A percentile compares a stretch with the other conserved stretches of the same genome.
Evolutionary conservation across 331 rosid genomes (phyloP).

Genomic region (Telfairia occidentalis): DNA sequence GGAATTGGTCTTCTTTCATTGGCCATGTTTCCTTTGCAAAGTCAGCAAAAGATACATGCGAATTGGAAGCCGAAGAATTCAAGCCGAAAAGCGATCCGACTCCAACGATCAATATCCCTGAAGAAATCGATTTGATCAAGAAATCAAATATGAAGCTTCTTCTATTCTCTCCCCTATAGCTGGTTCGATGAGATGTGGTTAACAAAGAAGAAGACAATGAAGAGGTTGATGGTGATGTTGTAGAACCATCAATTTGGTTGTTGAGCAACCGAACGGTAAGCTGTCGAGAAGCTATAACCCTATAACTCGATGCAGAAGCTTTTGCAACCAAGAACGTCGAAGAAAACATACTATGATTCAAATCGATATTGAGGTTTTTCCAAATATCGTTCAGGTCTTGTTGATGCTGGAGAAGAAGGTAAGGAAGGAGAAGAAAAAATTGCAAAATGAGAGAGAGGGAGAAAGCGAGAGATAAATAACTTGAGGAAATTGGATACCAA

Average conservation of each 20-base stretch:
- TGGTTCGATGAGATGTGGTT: slow-evolving; percentile 9
- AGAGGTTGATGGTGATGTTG: background rate
- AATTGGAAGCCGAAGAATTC: slow-evolving; percentile 14
- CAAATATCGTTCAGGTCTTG: background rate
- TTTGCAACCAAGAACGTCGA: slow-evolving; percentile 18
- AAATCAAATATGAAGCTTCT: slow-evolving; percentile 14
- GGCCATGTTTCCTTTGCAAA: slow-evolving; percentile 13
- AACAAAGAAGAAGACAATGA: slow-evolving; percentile 13
- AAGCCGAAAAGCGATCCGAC: slow-evolving; percentile 33
- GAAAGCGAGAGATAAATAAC: background rate
- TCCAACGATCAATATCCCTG: slow-evolving; percentile 35
- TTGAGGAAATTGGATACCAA: background rate
- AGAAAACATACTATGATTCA: slow-evolving; percentile 44
- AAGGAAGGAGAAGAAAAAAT: background rate
- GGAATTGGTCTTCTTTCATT: slow-evolving; percentile 13
- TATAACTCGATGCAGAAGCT: slow-evolving; percentile 18
- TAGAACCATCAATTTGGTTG: slow-evolving; percentile 23
- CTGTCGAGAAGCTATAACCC: slow-evolving; percentile 8
- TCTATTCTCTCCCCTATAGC: background rate
- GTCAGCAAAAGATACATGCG: slow-evolving; percentile 34
- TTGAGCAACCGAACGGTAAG: slow-evolving; percentile 16
- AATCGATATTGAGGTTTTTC: background rate
- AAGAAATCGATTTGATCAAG: slow-evolving; percentile 28
- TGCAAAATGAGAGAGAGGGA: background rate
- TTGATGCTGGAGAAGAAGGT: background rate